Base-by-base conservation (phyloP, 1,284 basidiomycete species). In the Fomitiporia mediterranea region DNA sequence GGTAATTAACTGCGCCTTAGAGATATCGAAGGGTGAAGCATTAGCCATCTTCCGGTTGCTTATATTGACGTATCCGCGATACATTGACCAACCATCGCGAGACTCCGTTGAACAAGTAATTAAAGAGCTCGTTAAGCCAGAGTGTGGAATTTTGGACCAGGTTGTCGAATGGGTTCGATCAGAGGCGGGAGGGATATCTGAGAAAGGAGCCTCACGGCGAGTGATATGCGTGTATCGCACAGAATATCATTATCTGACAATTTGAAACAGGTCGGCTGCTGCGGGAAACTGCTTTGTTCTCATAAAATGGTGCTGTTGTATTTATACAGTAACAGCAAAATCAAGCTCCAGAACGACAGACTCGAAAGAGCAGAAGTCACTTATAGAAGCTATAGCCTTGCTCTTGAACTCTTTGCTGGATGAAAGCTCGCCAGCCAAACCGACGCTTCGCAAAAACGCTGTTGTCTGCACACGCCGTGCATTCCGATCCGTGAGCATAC, bases 21-120 rank as follows among this genome's bases (percentile, higher is more conserved):
- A 86, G 65, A 73, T 92, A 48, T 76, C 73, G 47, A 70, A 86
- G 35, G 73, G 79, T 0, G 84, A 91, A 66, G 77, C 75, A 17
- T 67, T 85, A 67, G 89, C 92, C 64, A 68, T 94, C 28, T 86
- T 93, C 68, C 76, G 78, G 60, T 71, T 92, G 1, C 71, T 94
- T 46, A 84, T 85, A 1, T 71, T 83, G 43, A 92, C 88, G 0
- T 88, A 90, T 66, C 79, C 88, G 11, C 82, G 84, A 62, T 93
- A 93, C 73, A 72, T 81, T 44, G 91, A 94, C 67, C 70, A 78
- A 2, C 67, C 75, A 51, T 94, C 91, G 1, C 75, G 86, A 56
- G 76, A 82, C 49, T 85, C 84, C 2, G 85, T 90, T 0, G 83
- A 91, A 61, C 70, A 70, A 1, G 78, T 91, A 34, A 82, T 81